Percentiles rank a stretch among this genome's conserved stretches.
phyloP scores from a whole-genome alignment of 208 protist genomes.

The Leishmania mexicana region DNA sequence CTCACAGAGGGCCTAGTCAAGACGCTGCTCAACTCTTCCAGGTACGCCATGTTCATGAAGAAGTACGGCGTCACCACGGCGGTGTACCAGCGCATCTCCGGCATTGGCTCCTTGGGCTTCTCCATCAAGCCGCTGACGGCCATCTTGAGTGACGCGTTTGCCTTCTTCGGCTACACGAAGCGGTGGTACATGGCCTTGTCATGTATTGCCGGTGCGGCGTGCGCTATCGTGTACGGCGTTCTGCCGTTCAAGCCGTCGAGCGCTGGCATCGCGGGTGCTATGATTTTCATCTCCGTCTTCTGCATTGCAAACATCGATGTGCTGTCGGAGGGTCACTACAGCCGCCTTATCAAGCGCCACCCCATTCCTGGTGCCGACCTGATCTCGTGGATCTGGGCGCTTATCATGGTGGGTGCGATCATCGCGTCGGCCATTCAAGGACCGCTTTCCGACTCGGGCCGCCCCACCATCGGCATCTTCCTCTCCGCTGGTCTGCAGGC shows the following conservation, averaged over 20 bases:
- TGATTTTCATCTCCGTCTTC: slow-evolving; percentile 44
- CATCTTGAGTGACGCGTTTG: slow-evolving; percentile 36
- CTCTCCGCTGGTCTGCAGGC: slow-evolving; percentile 31
- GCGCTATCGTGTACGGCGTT: slow-evolving; percentile 36
- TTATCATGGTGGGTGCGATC: slow-evolving; percentile 32
- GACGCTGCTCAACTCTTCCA: slow-evolving; percentile 23
- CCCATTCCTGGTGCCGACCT: slow-evolving; percentile 30
- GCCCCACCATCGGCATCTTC: slow-evolving; percentile 30
- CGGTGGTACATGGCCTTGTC: slow-evolving; percentile 45
- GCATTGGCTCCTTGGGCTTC: too few relatives aligned
- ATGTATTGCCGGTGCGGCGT: slow-evolving; percentile 29
- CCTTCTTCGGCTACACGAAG: slow-evolving; percentile 52
- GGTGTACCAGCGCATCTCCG: slow-evolving; percentile 31
- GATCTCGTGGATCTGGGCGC: slow-evolving; percentile 44
- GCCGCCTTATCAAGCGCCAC: slow-evolving; percentile 33
- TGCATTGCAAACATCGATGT: slow-evolving; percentile 47
- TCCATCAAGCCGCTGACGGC: neutral
- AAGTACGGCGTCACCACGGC: slow-evolving; percentile 17
- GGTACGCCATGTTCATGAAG: slow-evolving; percentile 48
- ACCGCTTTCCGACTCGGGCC: slow-evolving; percentile 33
- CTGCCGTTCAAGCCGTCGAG: slow-evolving; percentile 30
- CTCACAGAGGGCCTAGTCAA: slow-evolving; percentile 39
- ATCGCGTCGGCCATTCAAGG: slow-evolving; percentile 37
- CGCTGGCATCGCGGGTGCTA: slow-evolving; percentile 13
- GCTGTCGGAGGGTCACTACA: slow-evolving; percentile 54